Percentiles rank a stretch among this genome's conserved stretches.
phyloP scores from a whole-genome alignment of 371 early-diverging fungal genomes.

The Lichtheimia ornata region DNA sequence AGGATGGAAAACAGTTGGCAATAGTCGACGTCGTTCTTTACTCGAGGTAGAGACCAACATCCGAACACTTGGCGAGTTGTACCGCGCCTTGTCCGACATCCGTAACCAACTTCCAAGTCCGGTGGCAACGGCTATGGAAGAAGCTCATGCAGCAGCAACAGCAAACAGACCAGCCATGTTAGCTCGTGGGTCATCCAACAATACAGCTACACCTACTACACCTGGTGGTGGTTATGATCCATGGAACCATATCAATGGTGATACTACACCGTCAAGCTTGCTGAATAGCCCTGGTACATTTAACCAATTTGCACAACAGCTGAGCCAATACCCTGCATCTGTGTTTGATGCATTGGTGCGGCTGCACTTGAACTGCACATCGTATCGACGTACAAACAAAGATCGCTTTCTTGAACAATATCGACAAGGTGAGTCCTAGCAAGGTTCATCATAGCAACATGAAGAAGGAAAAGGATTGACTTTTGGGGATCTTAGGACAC shows the following conservation, averaged over 20 bases:
- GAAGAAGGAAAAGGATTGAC: background rate
- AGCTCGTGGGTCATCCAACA: background rate
- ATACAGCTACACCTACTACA: background rate
- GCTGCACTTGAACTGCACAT: constrained; percentile 17
- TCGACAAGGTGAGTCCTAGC: constrained; percentile 9
- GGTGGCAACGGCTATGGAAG: constrained; percentile 19
- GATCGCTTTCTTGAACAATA: constrained; percentile 14
- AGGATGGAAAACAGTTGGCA: constrained; percentile 24
- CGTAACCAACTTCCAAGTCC: constrained; percentile 27
- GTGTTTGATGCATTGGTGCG: constrained; percentile 27
- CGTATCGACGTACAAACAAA: constrained; percentile 18
- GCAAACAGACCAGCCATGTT: background rate
- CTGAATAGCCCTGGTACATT: constrained; percentile 10
- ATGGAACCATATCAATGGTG: background rate
- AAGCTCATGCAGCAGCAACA: constrained; percentile 5
- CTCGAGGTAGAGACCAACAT: constrained; percentile 37
- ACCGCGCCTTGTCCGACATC: constrained; percentile 24
- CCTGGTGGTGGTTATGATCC: background rate
- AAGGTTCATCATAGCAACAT: background rate
- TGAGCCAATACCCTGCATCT: constrained; percentile 18
- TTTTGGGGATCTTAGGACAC: background rate
- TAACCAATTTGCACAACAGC: constrained; percentile 15
- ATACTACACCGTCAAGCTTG: constrained; percentile 4
- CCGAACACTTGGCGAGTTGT: constrained; percentile 35
- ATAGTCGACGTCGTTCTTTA: constrained; percentile 22